These are phyloP conservation scores for Astrothelium subdiscretum DNA, from an alignment of 495 filamentous ascomycete genomes.

Conservation along the genomic window DNA sequence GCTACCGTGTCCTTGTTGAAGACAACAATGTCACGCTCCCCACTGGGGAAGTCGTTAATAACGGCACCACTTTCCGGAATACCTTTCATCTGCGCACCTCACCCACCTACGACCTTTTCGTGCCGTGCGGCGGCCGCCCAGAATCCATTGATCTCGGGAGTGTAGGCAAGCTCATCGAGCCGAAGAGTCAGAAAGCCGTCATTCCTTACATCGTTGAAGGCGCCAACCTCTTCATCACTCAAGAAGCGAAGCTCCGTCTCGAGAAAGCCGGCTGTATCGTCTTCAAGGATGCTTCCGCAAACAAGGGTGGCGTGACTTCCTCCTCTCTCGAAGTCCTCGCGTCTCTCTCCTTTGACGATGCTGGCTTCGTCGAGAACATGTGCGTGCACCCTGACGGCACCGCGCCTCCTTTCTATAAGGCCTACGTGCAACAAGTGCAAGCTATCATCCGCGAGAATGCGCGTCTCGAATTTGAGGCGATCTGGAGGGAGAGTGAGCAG, in stretches of 20 bases:
- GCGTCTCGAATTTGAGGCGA: conserved; percentile 87
- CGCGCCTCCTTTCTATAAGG: conserved; percentile 78
- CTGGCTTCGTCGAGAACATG: conserved; percentile 84
- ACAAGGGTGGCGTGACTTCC: conserved; percentile 98
- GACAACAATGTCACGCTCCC: conserved; percentile 79
- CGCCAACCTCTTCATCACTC: conserved; percentile 96
- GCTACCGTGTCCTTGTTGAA: conserved; percentile 88
- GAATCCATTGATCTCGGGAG: conserved; percentile 91
- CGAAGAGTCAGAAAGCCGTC: conserved; percentile 59
- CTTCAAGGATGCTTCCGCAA: conserved; percentile 96
- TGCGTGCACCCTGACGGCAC: conserved; percentile 69
- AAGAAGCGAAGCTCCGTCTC: conserved; percentile 90
- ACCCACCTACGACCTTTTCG: conserved; percentile 73
- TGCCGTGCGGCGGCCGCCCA: conserved; percentile 91
- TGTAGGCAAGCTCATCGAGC: conserved; percentile 63
- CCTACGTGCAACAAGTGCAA: conserved; percentile 88
- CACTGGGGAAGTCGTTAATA: conserved; percentile 71
- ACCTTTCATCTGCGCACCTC: conserved; percentile 80
- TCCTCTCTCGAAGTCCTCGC: conserved; percentile 94
- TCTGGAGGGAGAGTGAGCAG: conserved; percentile 86
- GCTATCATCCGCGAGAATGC: conserved; percentile 81
- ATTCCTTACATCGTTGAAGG: conserved; percentile 96
- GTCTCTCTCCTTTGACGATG: conserved; percentile 83
- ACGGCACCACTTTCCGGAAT: conserved; percentile 93
- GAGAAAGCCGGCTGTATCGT: conserved; percentile 88